Evolutionary conservation across 1,139 yeast species (phyloP), one percentile per base, ranked within the genome.

Genomic region (Geotrichum citri-aurantii): DNA sequence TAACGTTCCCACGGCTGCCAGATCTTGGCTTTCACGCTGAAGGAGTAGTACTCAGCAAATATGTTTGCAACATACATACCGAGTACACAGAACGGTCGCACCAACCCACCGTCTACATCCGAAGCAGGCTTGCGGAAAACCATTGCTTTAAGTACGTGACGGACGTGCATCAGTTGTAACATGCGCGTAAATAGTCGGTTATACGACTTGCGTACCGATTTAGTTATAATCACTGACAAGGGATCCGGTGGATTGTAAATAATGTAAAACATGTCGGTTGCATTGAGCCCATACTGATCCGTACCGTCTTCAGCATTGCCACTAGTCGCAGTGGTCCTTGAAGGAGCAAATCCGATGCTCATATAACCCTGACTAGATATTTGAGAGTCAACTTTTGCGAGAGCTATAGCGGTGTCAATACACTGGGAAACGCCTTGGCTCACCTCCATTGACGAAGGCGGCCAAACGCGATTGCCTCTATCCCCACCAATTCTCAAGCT

Each of bases 181-280:
- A 40, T 23, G 27, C 58, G 31, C 17, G 55, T 27, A 50, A 58
- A 58, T 12, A 58, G 42, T 21, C 42, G 23, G 33, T 58, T 52
- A 48, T 58, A 58, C 14, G n/a, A 26, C 40, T 37, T 48, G 12
- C 46, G 23, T n/a, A 46, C 23, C 10, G 48, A n/a, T 12, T 31
- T 42, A 2, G 58, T 54, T 6, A 58, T 37, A 26, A 58, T 33
- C 24, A 58, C 29, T 7, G 50, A 47, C 12, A 58, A 27, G 21
- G 60, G 60, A 14, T 54, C 42, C 8, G 60, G 60, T 4, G 60
- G 57, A 12, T 47, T 50, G 29, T 54, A 58, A 6, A 50, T 51
- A 4, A 58, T 26, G 26, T 26, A 50, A 17, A 58, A 47, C 6
- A 51, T 21, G 10, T 48, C 37, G 8, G 60, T 58, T 3, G 60